phyloP scores from a whole-genome alignment of 148 eudicot species.

The Dianthus caryophyllus region DNA sequence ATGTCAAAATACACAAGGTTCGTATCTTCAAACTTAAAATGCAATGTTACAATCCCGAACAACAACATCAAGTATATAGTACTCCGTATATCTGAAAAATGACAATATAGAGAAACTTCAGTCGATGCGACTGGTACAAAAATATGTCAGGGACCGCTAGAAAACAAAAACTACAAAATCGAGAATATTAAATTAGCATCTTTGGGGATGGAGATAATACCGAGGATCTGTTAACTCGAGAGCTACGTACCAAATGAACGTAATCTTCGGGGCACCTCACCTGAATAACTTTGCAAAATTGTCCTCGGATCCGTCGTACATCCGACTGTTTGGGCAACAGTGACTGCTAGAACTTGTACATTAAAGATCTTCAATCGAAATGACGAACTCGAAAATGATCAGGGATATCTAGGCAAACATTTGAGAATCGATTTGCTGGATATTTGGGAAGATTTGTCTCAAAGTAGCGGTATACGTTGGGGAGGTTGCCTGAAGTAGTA shows the following conservation, averaged over 20 bases:
- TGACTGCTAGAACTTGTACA: neutral
- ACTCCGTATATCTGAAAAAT: neutral
- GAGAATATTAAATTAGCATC: neutral
- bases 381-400: constrained; percentile 4
- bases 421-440: constrained; percentile 80
- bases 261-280: neutral
- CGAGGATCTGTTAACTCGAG: neutral
- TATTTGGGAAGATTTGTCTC: constrained; percentile 68
- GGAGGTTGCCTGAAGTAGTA: constrained; percentile 53
- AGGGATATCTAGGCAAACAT: constrained; percentile 41
- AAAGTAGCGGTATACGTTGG: constrained; percentile 47
- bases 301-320: neutral
- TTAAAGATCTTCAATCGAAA: neutral
- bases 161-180: neutral
- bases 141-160: neutral
- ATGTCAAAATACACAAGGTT: neutral
- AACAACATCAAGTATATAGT: neutral
- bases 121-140: neutral
- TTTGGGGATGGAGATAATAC: neutral
- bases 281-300: neutral
- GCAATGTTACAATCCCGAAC: neutral
- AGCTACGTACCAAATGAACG: neutral
- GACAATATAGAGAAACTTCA: neutral
- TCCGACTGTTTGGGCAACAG: neutral
- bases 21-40: too few species aligned